Conservation (phyloP, 176 grass and related monocot species). For the Oryza brachyantha region DNA sequence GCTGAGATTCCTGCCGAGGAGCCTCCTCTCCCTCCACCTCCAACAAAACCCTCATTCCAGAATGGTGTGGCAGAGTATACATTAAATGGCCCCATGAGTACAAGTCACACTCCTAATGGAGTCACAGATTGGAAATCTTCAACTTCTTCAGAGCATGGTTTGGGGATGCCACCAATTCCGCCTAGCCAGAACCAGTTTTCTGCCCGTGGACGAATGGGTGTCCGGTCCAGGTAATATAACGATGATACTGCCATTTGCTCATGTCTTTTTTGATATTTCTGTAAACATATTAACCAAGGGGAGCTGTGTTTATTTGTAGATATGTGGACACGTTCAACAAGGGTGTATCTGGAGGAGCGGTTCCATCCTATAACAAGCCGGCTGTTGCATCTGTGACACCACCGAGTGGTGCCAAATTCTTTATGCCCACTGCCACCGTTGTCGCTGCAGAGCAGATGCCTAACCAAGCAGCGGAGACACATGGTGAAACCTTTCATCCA, state of each 20-base stretch:
- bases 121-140: conserved; percentile 34
- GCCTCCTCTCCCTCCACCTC: conserved; percentile 73
- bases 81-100: conserved; percentile 48
- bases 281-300: neutral
- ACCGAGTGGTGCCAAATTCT: conserved; percentile 66
- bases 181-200: conserved; percentile 94
- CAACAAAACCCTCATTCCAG: conserved; percentile 62
- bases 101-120: conserved; percentile 46
- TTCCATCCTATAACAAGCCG: conserved; percentile 56
- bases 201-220: conserved; percentile 71
- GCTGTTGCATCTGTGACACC: conserved; percentile 57
- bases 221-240: conserved; percentile 73
- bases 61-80: conserved; percentile 65
- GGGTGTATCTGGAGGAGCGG: conserved; percentile 33
- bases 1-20: conserved; percentile 64
- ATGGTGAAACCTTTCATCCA: conserved; percentile 31
- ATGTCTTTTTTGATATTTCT: conserved; percentile 15
- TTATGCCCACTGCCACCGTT: conserved; percentile 51
- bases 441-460: conserved; percentile 37
- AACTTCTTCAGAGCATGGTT: conserved; percentile 37
- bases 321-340: conserved; percentile 99
- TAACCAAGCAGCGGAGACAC: conserved; percentile 37
- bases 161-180: conserved; percentile 80
- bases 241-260: neutral
- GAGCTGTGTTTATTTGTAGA: conserved; percentile 33